These are phyloP conservation scores for Curvularia hawaiiensis DNA, from an alignment of 2,329 filamentous ascomycete species.

Conservation along the genomic window DNA sequence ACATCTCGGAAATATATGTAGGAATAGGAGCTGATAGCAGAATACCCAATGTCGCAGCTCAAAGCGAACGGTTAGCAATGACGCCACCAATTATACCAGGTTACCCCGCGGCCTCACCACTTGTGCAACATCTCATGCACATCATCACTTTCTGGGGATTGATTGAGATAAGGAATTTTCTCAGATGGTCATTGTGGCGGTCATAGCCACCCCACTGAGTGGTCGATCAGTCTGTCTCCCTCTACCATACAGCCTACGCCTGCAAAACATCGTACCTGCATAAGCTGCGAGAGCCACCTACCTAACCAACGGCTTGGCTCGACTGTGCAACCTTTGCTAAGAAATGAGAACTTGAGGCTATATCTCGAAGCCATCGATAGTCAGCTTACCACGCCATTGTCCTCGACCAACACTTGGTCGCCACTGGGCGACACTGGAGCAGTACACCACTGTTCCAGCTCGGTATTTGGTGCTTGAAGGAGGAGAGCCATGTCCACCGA, in stretches of 20 bases:
- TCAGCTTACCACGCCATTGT: conserved; percentile 1
- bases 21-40: neutral
- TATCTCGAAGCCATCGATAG: neutral
- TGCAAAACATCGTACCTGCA: conserved; percentile 11
- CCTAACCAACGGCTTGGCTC: neutral
- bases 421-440: neutral
- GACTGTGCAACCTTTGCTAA: neutral
- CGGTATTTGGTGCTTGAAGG: neutral
- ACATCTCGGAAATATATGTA: neutral
- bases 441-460: neutral
- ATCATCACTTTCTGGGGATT: neutral
- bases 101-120: neutral
- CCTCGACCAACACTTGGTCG: neutral
- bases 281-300: neutral
- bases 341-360: neutral
- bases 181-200: neutral
- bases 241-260: neutral
- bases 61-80: neutral
- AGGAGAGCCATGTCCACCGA: neutral
- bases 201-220: neutral
- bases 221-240: conserved; percentile 2
- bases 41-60: neutral
- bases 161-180: neutral
- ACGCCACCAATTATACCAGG: neutral
- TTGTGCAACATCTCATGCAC: neutral